Base-by-base conservation (phyloP, 768 basidiomycete genomes). In the Crassisporium funariophilum region DNA sequence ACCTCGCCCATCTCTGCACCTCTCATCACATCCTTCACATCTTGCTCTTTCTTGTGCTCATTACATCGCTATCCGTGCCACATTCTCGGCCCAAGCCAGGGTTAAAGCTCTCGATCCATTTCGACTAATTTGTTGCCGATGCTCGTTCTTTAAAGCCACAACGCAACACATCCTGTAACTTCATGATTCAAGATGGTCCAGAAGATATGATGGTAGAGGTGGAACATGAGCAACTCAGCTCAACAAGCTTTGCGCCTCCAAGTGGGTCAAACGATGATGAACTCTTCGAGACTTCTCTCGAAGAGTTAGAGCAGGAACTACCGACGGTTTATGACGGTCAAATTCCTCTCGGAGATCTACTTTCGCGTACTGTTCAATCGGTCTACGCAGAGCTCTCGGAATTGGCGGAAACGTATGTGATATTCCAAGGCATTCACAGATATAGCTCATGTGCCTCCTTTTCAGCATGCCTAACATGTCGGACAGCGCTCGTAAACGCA, bases 311-410 rank as follows among this genome's bases (percentile, higher is more conserved):
- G 60, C 69, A 66, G 41, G 89, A 94, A 53, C 81, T 94, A 5
- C 91, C 89, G 5, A 49, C 77, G 19, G 86, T 91, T 21, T 63
- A 74, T 31, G 83, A 90, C 57, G 89, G 83, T 12, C 89, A 93
- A 60, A 73, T 92, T 11, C 75, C 79, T 0, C 70, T 95, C 7
- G 79, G 82, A 15, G 86, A 90, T 35, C 62, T 94, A 31, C 73
- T 94, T 27, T 88, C 88, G 31, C 79, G 88, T 46, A 77, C 91
- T 31, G 76, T 82, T 56, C 88, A 91, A 60, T 77, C 84, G 31
- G 84, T 91, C 57, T 95, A 90, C 65, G 82, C 87, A 17, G 89
- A 94, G 60, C 69, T 95, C 29, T 81, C 81, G 1, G 91, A 91
- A 64, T 70, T 90, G 58, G 82, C 88, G 27, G 93, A 95, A 74